Conservation (phyloP, 2,329 filamentous ascomycete species). For the Aspergillus ustus region DNA sequence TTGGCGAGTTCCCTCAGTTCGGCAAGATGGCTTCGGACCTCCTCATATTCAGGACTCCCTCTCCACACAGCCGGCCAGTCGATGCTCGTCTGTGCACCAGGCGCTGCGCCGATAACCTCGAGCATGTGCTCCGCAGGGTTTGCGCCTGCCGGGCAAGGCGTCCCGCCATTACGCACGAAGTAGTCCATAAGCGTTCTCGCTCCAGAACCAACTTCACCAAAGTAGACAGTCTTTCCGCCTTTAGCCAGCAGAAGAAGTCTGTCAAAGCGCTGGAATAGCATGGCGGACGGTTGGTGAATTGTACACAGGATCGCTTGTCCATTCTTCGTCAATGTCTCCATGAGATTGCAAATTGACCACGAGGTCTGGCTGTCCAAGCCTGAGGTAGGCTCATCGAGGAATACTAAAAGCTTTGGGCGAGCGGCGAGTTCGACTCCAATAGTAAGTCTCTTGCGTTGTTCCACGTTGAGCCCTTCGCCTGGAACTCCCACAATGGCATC, state of each 20-base stretch:
- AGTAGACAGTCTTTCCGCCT: conserved; percentile 70
- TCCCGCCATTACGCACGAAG: conserved; percentile 66
- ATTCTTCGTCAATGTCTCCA: conserved; percentile 83
- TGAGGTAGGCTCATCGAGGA: conserved; percentile 83
- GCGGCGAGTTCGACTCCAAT: conserved; percentile 93
- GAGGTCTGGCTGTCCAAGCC: conserved; percentile 89
- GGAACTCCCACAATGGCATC: conserved; percentile 87
- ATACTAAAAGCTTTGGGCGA: conserved; percentile 82
- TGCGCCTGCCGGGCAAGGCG: conserved; percentile 61
- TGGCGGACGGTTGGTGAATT: conserved; percentile 89
- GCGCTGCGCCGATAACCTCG: conserved; percentile 54
- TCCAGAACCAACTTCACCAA: conserved; percentile 66
- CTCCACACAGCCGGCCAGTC: conserved; percentile 69
- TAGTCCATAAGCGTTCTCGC: conserved; percentile 63
- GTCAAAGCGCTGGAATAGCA: conserved; percentile 84
- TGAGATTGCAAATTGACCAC: conserved; percentile 82
- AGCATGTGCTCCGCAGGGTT: conserved; percentile 79
- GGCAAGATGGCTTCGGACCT: conserved; percentile 60
- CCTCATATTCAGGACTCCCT: conserved; percentile 55
- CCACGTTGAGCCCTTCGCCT: conserved; percentile 71
- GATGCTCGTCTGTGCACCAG: conserved; percentile 30
- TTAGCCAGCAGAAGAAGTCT: conserved; percentile 64
- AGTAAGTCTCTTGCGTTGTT: conserved; percentile 74
- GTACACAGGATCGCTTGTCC: conserved; percentile 91
- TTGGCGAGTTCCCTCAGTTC: conserved; percentile 49